A percentile compares a stretch with the other conserved stretches of the same genome.
Evolutionary conservation across 2,329 filamentous ascomycete species (phyloP).

Genomic region (Cytospora schulzeri): DNA sequence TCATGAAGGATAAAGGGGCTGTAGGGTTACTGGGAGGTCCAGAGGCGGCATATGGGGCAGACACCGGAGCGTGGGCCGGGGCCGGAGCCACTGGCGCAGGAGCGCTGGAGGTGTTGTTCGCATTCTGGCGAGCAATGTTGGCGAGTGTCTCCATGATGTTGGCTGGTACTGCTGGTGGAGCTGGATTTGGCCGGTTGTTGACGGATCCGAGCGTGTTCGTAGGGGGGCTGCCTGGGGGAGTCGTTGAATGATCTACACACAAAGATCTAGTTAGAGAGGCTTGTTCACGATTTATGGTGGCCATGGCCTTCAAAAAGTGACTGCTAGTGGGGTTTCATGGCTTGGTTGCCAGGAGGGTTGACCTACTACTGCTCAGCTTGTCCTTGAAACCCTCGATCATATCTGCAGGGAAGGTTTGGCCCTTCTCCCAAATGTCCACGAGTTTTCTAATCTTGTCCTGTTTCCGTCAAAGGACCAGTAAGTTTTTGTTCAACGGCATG

Average conservation of each 20-base stretch:
- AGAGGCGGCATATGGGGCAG: constrained; percentile 35
- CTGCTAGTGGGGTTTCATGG: constrained; percentile 3
- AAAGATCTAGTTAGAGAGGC: constrained; percentile 43
- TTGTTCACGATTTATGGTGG: not conserved
- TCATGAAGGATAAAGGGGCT: constrained; percentile 30
- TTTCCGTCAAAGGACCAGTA: constrained; percentile 48
- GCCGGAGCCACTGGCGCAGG: constrained; percentile 35
- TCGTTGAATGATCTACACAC: constrained; percentile 67
- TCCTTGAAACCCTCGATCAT: constrained; percentile 84
- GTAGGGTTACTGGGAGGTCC: constrained; percentile 33
- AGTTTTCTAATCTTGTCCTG: constrained; percentile 96
- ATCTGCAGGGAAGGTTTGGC: constrained; percentile 80
- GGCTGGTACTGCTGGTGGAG: constrained; percentile 44
- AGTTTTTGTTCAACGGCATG: constrained; percentile 36
- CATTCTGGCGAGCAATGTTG: constrained; percentile 78
- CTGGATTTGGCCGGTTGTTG: constrained; percentile 39
- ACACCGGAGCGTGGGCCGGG: constrained; percentile 35
- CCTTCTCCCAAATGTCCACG: constrained; percentile 97
- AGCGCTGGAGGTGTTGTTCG: constrained; percentile 47
- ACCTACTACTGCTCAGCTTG: constrained; percentile 58
- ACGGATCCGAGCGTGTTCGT: constrained; percentile 46
- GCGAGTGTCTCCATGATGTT: constrained; percentile 79
- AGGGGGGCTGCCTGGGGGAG: constrained; percentile 66
- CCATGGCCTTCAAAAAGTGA: constrained; percentile 8
- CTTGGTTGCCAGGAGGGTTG: constrained; percentile 7